A percentile compares a stretch with the other conserved stretches of the same genome.
Evolutionary conservation across 208 protist species (phyloP).

Genomic region (Acanthamoeba royreba): DNA sequence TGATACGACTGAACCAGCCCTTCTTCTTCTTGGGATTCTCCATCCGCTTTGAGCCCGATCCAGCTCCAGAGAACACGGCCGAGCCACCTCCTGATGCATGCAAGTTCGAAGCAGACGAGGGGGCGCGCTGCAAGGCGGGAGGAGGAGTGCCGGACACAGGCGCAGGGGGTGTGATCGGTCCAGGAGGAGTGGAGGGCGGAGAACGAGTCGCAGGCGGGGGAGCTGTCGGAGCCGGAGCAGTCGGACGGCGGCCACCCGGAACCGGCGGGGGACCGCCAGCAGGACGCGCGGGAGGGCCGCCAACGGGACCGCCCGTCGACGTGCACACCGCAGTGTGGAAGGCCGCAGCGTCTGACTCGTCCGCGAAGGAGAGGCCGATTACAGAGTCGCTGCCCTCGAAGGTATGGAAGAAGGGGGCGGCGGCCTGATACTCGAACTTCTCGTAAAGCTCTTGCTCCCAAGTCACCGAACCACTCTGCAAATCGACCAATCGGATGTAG

Average conservation of each 20-base stretch:
- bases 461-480: background rate
- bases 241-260: background rate
- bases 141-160: background rate
- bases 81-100: background rate
- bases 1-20: slow-evolving; percentile 19
- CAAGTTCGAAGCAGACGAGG: background rate
- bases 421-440: background rate
- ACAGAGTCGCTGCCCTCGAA: slow-evolving; percentile 1
- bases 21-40: background rate
- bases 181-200: background rate
- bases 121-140: background rate
- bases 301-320: background rate
- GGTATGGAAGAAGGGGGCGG: slow-evolving; percentile 32
- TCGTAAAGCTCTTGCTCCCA: slow-evolving; percentile 30
- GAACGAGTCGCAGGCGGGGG: too few relatives aligned
- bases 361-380: slow-evolving; percentile 9
- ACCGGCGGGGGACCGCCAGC: background rate
- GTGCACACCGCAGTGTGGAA: background rate
- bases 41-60: background rate
- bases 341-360: background rate
- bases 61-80: background rate
- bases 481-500: background rate
- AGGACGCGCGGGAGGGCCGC: background rate
- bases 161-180: background rate
- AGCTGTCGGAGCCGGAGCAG: background rate